Base-by-base conservation (phyloP, 2,329 filamentous ascomycete genomes). In the Cytospora mali region DNA sequence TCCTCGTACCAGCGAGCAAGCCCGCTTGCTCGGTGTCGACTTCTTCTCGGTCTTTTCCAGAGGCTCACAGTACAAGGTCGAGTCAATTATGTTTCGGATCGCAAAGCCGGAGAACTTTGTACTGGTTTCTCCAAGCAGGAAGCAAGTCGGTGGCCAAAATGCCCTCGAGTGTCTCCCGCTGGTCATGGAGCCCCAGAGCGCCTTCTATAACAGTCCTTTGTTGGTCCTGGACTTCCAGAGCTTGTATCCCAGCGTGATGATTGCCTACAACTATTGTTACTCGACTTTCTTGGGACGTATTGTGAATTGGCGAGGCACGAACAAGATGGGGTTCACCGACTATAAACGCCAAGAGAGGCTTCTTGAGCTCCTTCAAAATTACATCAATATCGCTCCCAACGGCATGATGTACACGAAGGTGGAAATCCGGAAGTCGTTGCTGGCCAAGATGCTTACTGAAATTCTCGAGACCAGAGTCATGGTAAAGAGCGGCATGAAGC, bases 251-350 rank as follows among this genome's bases (percentile, higher is more conserved):
- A 97, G 93, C 75, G 89, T 98, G 64, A 97, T 99, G 93, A 98
- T 99, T 72, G 95, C 95, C 0, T 98, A 99, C 79, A 99, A 99
- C 71, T 95, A 97, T 73, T 99, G 95, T 77, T 99, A 99, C 73
- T 98, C 95, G 0, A 99, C 95, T 0, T 99, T 93, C 69, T 81
- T 98, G 0, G 95, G 95, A 0, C 87, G 95, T 31, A 88, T 97
- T 46, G 85, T 88, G 29, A 86, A 88, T 69, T 97, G 94, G 94
- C 87, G 92, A n/a, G 93, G 93, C 2, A 87, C 85, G 31, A 93
- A 92, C 78, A 97, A 98, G 76, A 92, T 99, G 89, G 95, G 95
- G 0, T 97, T 98, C 72, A 87, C 88, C 29, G 89, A 97, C 65
- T 98, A 96, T 75, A 83, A 89, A 66, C 86, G 95, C 27, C 86